Conservation (phyloP, 257 asterid genomes). For the Lycium barbarum region DNA sequence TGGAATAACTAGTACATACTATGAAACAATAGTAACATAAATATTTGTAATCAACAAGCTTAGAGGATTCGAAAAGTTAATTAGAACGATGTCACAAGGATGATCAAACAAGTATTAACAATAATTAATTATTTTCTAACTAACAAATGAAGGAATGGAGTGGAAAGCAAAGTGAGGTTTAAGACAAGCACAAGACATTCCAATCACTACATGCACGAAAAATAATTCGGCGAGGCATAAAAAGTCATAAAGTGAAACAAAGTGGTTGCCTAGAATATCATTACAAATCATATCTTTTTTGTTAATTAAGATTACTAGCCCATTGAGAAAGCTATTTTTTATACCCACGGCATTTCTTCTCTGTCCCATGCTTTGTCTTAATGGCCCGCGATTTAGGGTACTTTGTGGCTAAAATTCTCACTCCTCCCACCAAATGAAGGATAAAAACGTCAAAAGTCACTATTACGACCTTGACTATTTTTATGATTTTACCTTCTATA, state of each 20-base stretch:
- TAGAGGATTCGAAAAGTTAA: no score
- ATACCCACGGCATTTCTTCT: slow-evolving; percentile 33
- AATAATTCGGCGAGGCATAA: slow-evolving; percentile 35
- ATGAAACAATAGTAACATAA: background rate
- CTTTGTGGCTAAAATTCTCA: slow-evolving; percentile 20
- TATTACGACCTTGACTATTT: background rate
- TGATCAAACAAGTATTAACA: background rate
- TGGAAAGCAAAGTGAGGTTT: slow-evolving; percentile 39
- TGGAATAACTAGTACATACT: background rate
- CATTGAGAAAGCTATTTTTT: background rate
- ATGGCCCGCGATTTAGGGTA: slow-evolving; percentile 40
- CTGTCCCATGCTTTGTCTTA: slow-evolving; percentile 46
- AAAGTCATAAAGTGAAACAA: slow-evolving; percentile 51
- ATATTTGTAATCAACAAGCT: no score
- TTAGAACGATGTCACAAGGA: no score
- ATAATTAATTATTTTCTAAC: background rate
- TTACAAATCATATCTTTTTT: slow-evolving; percentile 40
- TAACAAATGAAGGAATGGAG: background rate
- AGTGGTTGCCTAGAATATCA: slow-evolving; percentile 44
- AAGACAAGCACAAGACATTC: slow-evolving; percentile 37
- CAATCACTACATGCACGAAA: slow-evolving; percentile 45
- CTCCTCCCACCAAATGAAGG: background rate
- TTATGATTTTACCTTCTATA: background rate
- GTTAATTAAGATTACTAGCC: background rate
- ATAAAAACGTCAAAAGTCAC: background rate